phyloP scores from a whole-genome alignment of 768 basidiomycete species.

The Tulasnella sp. region DNA sequence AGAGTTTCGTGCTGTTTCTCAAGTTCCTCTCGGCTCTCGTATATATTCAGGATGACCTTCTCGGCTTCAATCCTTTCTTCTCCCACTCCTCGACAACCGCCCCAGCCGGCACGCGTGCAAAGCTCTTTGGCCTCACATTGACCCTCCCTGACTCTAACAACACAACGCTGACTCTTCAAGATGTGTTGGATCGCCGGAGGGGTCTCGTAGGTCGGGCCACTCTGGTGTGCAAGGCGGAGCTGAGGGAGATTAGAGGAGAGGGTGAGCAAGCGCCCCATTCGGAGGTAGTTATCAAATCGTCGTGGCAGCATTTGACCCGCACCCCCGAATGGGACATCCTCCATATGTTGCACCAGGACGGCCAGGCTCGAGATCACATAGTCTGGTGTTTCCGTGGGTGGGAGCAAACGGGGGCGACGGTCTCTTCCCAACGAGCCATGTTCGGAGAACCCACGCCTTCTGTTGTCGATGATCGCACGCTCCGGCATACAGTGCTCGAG shows the following conservation, averaged over 20 bases:
- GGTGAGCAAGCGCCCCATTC: too few relatives aligned
- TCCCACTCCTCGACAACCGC: background rate
- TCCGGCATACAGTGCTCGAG: background rate
- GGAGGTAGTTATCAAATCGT: background rate
- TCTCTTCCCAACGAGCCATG: background rate
- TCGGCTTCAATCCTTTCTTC: too few relatives aligned
- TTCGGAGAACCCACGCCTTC: background rate
- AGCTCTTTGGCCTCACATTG: background rate
- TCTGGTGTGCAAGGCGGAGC: background rate
- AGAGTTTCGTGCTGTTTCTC: too few relatives aligned
- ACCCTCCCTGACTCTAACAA: background rate
- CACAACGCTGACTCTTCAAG: background rate
- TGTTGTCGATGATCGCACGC: background rate
- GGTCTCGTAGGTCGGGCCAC: background rate
- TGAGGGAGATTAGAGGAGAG: background rate
- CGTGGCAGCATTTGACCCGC: background rate
- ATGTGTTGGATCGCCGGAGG: background rate
- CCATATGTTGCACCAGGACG: background rate
- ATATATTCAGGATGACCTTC: too few relatives aligned
- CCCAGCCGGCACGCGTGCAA: background rate
- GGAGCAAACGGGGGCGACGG: background rate
- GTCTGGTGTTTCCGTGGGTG: background rate
- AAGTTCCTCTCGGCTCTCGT: too few relatives aligned
- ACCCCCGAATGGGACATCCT: background rate
- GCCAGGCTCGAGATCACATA: background rate